These are phyloP conservation scores for Haplosporangium gracile DNA, from an alignment of 192 early-diverging fungal genomes.

Conservation along the genomic window DNA sequence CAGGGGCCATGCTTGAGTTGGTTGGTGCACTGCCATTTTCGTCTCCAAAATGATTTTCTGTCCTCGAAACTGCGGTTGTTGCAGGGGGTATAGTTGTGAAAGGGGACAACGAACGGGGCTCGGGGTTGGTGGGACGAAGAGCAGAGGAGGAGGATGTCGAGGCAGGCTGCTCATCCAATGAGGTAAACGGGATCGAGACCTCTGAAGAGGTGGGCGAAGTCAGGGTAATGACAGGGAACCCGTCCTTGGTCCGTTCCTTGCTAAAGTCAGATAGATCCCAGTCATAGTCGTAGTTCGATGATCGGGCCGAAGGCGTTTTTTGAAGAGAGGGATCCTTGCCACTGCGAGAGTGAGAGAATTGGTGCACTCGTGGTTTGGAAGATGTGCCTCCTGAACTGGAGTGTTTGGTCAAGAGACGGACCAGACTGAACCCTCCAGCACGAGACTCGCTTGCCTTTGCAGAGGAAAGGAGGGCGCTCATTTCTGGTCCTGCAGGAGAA, in stretches of 20 bases:
- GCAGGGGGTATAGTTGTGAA: not conserved
- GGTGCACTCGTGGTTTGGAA: not conserved
- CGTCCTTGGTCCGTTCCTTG: slow-evolving; percentile 25
- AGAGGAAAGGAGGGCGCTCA: slow-evolving; percentile 6
- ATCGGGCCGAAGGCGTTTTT: slow-evolving; percentile 30
- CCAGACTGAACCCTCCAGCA: slow-evolving; percentile 23
- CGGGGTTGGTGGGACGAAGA: not conserved
- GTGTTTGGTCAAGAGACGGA: slow-evolving; percentile 27
- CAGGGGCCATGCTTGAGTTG: not conserved
- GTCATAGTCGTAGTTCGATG: slow-evolving; percentile 8
- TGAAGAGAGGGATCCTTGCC: slow-evolving; percentile 2
- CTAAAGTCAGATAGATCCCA: slow-evolving; percentile 7
- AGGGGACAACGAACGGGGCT: not conserved
- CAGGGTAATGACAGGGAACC: slow-evolving; percentile 44
- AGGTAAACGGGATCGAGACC: slow-evolving; percentile 19
- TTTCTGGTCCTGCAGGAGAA: slow-evolving; percentile 19
- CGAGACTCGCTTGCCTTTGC: slow-evolving; percentile 1
- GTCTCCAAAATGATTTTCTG: not conserved
- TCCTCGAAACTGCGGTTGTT: not conserved
- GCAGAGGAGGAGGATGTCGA: not conserved
- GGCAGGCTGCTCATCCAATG: not conserved
- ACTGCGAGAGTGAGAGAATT: not conserved
- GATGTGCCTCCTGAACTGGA: not conserved
- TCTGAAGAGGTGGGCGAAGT: slow-evolving; percentile 49
- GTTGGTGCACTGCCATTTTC: not conserved